phyloP scores from a whole-genome alignment of 805 yeast species.

The Cyberlindnera maclurae region DNA sequence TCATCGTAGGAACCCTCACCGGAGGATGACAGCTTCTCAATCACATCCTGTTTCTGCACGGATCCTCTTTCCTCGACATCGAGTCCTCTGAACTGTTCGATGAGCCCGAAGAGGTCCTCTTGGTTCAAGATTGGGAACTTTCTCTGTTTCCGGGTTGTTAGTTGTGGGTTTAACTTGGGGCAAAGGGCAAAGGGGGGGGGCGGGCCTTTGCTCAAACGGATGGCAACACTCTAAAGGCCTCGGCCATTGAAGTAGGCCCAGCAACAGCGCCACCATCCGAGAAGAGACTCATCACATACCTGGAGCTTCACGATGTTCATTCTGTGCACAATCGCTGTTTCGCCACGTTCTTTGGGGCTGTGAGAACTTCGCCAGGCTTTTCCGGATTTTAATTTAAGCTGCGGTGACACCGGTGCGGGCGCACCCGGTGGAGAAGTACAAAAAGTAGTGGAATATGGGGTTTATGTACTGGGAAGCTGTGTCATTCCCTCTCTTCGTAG shows the following conservation, averaged over 20 bases:
- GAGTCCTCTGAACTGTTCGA: slow-evolving; percentile 79
- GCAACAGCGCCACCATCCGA: background rate
- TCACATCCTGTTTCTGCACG: slow-evolving; percentile 85
- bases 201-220: too few species aligned
- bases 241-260: too few species aligned
- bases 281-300: slow-evolving; percentile 29
- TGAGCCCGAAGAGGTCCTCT: slow-evolving; percentile 75
- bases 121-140: slow-evolving; percentile 83
- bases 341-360: background rate
- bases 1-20: slow-evolving; percentile 86
- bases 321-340: background rate
- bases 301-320: slow-evolving; percentile 65
- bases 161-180: slow-evolving; percentile 2
- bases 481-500: slow-evolving; percentile 14
- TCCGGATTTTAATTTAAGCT: too few species aligned
- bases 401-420: too few species aligned
- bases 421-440: too few species aligned
- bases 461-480: too few species aligned
- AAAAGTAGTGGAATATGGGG: too few species aligned
- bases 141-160: slow-evolving; percentile 35
- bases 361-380: background rate
- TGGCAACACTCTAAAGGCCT: too few species aligned
- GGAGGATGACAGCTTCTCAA: slow-evolving; percentile 69
- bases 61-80: slow-evolving; percentile 92
- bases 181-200: background rate